Conservation (phyloP, 2,329 filamentous ascomycete genomes). For the Colletotrichum paranaense region DNA sequence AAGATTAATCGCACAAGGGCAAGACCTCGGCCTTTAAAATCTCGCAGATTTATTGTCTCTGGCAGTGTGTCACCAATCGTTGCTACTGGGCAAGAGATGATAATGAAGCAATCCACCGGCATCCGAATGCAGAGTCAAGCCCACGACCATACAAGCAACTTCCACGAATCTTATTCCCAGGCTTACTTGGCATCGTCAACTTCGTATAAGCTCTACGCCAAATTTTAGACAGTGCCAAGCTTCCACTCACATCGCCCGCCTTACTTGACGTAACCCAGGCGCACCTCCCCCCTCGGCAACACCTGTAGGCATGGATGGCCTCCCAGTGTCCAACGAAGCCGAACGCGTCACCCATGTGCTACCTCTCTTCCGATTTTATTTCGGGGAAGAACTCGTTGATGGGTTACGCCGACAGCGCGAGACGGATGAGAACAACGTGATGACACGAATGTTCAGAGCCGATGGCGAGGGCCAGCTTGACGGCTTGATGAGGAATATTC, state of each 20-base stretch:
- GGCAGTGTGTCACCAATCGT: not conserved
- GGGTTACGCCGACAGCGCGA: not conserved
- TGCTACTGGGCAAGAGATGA: not conserved
- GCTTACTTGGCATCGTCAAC: not conserved
- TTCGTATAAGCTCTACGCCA: not conserved
- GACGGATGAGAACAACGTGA: not conserved
- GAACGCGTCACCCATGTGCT: not conserved
- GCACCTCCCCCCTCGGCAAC: no score
- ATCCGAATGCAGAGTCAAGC: not conserved
- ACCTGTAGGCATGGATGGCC: not conserved
- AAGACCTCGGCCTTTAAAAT: not conserved
- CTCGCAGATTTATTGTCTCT: not conserved
- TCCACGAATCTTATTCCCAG: not conserved
- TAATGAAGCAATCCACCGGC: not conserved
- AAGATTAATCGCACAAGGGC: not conserved
- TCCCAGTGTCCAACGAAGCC: not conserved
- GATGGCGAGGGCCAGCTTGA: no score
- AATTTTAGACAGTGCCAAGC: not conserved
- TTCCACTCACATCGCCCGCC: not conserved
- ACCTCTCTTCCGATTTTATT: not conserved
- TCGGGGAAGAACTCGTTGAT: not conserved
- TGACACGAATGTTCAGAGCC: no score
- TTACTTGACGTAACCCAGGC: no score
- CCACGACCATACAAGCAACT: not conserved
- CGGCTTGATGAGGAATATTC: no score